Evolutionary conservation across 202 grass and related monocot species (phyloP).

Genomic region (Cymbopogon flexuosus): DNA sequence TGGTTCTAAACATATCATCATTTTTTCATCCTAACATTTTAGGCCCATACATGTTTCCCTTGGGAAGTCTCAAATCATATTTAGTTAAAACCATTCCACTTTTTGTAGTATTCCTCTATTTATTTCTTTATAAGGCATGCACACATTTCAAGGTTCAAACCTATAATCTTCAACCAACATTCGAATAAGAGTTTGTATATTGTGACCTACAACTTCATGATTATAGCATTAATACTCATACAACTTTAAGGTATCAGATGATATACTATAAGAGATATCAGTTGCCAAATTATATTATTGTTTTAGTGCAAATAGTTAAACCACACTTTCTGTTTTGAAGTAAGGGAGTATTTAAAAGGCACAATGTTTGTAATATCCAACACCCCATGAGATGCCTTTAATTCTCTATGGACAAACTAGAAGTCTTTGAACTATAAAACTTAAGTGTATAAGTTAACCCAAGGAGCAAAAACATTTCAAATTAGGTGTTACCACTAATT

Average conservation of each 20-base stretch:
- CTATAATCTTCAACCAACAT: background rate
- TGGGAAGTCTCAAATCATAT: background rate
- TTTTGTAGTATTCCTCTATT: background rate
- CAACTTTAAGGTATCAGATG: background rate
- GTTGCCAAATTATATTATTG: background rate
- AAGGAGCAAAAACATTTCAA: background rate
- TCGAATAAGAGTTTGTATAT: background rate
- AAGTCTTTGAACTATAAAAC: background rate
- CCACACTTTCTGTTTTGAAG: background rate
- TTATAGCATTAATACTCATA: background rate
- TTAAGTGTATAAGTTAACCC: background rate
- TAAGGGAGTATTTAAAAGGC: background rate
- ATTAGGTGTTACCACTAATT: background rate
- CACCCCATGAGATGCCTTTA: background rate
- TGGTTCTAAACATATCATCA: background rate
- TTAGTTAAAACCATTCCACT: background rate
- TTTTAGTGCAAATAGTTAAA: background rate
- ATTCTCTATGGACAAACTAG: background rate
- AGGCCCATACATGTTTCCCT: background rate
- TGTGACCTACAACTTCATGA: background rate
- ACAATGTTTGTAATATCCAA: background rate
- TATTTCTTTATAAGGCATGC: background rate
- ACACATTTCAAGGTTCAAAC: background rate
- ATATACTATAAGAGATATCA: background rate
- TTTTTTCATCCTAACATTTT: background rate